These are phyloP conservation scores for Dictyostelium brefeldianum DNA, from an alignment of 78 protist genomes.

Conservation along the genomic window DNA sequence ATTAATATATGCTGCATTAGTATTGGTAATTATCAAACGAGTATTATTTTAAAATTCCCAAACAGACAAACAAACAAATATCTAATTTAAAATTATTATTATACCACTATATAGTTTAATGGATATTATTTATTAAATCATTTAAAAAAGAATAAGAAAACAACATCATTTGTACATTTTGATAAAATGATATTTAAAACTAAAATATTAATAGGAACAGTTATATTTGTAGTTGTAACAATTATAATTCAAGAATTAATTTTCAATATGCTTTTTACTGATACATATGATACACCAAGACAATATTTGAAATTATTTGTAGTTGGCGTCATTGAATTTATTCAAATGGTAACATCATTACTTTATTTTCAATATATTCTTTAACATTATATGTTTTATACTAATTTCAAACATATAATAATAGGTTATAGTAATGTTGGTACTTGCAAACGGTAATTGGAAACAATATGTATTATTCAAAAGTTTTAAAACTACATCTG, in stretches of 20 bases:
- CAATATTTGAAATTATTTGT: conserved; percentile 17
- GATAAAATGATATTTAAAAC: conserved; percentile 15
- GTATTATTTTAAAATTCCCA: too few relatives aligned
- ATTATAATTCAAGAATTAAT: neutral
- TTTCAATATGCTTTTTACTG: conserved; percentile 6
- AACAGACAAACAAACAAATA: too few relatives aligned
- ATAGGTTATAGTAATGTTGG: conserved; percentile 5
- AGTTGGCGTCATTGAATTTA: neutral
- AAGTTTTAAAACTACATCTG: neutral
- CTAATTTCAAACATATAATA: too few relatives aligned
- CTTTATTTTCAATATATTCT: neutral
- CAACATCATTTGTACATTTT: conserved; percentile 8
- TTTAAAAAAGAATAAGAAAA: conserved; percentile 6
- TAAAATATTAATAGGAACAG: neutral
- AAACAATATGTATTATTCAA: neutral
- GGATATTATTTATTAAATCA: conserved; percentile 16
- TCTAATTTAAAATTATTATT: too few relatives aligned
- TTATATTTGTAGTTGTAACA: conserved; percentile 9
- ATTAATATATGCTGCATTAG: neutral
- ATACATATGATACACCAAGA: conserved; percentile 1
- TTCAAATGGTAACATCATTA: neutral
- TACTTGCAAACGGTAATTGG: conserved; percentile 1
- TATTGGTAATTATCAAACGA: neutral
- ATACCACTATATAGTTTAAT: neutral
- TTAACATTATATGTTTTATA: too few relatives aligned